Evolutionary conservation across 2,329 filamentous ascomycete species (phyloP).

Genomic region (Aureobasidium musti): DNA sequence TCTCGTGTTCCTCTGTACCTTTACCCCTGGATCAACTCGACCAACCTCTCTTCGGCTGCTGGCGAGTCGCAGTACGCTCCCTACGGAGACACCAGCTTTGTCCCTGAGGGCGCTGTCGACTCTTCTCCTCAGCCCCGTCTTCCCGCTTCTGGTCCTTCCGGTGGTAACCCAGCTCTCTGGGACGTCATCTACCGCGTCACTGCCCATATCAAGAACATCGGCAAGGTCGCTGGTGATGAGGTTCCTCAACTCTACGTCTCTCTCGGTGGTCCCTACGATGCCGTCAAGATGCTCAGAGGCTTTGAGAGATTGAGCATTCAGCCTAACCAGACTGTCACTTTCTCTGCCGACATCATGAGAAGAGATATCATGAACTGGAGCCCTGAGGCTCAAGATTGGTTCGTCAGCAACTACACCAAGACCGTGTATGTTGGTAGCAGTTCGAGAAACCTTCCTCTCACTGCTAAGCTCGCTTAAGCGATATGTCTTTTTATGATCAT

Average conservation of each 20-base stretch:
- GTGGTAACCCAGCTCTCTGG: conserved; percentile 64
- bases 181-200: conserved; percentile 67
- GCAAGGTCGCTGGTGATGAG: conserved; percentile 63
- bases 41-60: conserved; percentile 56
- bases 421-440: conserved; percentile 60
- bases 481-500: conserved; percentile 20
- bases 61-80: conserved; percentile 58
- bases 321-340: conserved; percentile 64
- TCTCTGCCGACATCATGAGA: conserved; percentile 67
- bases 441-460: conserved; percentile 57
- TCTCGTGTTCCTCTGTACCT: conserved; percentile 58
- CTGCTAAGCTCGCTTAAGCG: conserved; percentile 25
- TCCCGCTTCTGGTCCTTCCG: conserved; percentile 64
- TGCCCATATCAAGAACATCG: conserved; percentile 69
- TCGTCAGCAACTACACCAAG: conserved; percentile 58
- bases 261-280: conserved; percentile 74
- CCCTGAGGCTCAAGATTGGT: conserved; percentile 74
- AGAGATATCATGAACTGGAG: conserved; percentile 89
- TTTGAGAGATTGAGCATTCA: conserved; percentile 75
- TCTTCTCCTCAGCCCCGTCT: conserved; percentile 58
- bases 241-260: conserved; percentile 72
- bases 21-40: conserved; percentile 69
- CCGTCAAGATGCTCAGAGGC: conserved; percentile 64
- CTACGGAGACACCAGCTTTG: conserved; percentile 62
- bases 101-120: conserved; percentile 61